Evolutionary conservation across 1,284 basidiomycete species (phyloP).

Genomic region (Flammula alnicola): DNA sequence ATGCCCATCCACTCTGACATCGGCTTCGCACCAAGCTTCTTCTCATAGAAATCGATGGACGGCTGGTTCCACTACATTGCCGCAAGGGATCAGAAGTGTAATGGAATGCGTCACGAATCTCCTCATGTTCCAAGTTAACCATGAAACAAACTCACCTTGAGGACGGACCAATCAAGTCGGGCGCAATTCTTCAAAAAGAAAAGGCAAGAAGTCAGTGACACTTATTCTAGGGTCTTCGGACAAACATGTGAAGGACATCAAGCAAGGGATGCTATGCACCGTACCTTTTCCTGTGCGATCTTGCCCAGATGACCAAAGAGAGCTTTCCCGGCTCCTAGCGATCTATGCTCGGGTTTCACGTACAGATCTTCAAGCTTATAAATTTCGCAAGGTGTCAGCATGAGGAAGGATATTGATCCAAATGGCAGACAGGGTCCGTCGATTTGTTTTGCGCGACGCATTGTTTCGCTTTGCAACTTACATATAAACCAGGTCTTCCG

Average conservation of each 20-base stretch:
- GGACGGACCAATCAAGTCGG: constrained; percentile 89
- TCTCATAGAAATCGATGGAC: constrained; percentile 91
- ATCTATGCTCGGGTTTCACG: constrained; percentile 77
- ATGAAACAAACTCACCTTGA: constrained; percentile 66
- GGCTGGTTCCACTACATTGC: constrained; percentile 85
- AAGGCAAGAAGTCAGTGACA: constrained; percentile 7
- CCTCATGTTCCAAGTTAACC: constrained; percentile 24
- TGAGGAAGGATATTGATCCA: too few species aligned
- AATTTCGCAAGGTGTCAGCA: constrained; percentile 10
- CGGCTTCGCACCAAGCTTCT: constrained; percentile 71
- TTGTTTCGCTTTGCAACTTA: constrained; percentile 43
- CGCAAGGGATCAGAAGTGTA: constrained; percentile 25
- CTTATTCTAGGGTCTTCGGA: neutral
- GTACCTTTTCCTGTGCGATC: constrained; percentile 81
- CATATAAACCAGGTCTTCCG: constrained; percentile 85
- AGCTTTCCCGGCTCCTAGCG: constrained; percentile 83
- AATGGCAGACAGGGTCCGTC: too few species aligned
- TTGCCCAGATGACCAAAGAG: constrained; percentile 85
- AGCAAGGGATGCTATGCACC: constrained; percentile 4
- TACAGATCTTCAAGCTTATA: constrained; percentile 90
- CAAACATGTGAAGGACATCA: neutral
- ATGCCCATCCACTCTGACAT: constrained; percentile 91
- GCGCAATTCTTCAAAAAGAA: constrained; percentile 62
- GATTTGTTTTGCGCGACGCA: neutral
- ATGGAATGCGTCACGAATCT: constrained; percentile 20